Evolutionary conservation across 345 rosid genomes (phyloP), one percentile per base, ranked within the genome.

Genomic region (Corymbia maculata): DNA sequence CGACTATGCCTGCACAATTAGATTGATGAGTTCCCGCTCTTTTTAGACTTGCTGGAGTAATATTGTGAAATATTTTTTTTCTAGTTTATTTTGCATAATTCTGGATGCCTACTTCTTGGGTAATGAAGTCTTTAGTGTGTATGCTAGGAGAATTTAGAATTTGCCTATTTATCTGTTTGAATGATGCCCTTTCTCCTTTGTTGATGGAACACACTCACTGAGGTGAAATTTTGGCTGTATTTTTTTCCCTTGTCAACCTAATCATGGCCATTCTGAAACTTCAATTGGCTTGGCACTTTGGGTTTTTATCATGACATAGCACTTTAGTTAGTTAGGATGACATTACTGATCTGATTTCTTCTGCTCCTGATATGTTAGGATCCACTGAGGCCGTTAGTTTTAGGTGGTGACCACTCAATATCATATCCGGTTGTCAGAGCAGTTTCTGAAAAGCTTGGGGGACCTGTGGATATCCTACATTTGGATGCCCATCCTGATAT

Each of bases 401-500:
- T 98, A 93, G 99, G 99, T 45, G 99, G 99, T 85, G 99, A 98
- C 85, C 99, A 98, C 92, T 98, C 99, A 2, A 98, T 98, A 89
- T 93, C 98, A 52, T 98, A 87, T 92, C 99, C 99, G 4, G 99
- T 97, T 87, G 94, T 98, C 59, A 93, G 99, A 93, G 99, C 99
- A 4, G 96, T 98, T 70, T 95, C 99, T 64, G 96, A 97, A 93
- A 98, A 96, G 94, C 97, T 98, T 87, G 99, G 98, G 47, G 99
- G 99, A 64, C 98, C 98, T 86, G 94, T 98, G 79, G 99, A 98
- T 92, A 93, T 98, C 87, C 98, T 98, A 92, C 99, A 98, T 92
- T 91, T 98, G 42, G 99, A 98, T 93, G 99, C 99, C n/a, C 99
- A 98, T 92, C 99, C 99, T 21, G 99, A 98, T 90, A 98, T 97